A percentile compares a stretch with the other conserved stretches of the same genome.
These are phyloP conservation scores for Hymenoscyphus linearis DNA, from an alignment of 2,329 filamentous ascomycete species.

Conservation along the genomic window DNA sequence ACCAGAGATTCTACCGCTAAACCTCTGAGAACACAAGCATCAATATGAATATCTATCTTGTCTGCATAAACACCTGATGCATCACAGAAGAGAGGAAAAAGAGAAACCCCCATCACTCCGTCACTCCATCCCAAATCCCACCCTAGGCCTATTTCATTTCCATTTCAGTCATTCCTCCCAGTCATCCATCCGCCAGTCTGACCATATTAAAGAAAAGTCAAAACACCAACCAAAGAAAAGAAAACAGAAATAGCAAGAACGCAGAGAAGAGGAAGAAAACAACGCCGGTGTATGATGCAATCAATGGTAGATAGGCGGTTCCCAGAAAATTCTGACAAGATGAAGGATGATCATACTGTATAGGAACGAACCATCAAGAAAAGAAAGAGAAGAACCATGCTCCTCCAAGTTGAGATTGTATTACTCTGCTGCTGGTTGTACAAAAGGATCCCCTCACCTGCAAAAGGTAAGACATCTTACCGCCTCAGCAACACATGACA, in stretches of 20 bases:
- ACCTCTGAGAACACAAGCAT: too few species aligned
- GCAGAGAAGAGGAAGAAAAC: background rate
- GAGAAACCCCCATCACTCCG: too few species aligned
- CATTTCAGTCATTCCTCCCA: too few species aligned
- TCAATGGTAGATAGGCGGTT: background rate
- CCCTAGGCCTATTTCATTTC: too few species aligned
- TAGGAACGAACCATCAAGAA: background rate
- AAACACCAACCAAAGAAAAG: background rate
- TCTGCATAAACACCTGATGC: too few species aligned
- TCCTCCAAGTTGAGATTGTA: conserved; percentile 1
- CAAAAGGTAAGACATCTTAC: background rate
- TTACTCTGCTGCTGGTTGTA: background rate
- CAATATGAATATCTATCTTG: too few species aligned
- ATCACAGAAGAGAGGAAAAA: too few species aligned
- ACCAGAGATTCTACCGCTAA: too few species aligned
- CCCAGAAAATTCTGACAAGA: background rate
- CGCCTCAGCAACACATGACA: background rate
- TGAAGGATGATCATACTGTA: background rate
- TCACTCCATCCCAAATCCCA: too few species aligned
- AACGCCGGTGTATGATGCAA: conserved; percentile 1
- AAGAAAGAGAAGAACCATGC: background rate
- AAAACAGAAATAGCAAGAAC: background rate
- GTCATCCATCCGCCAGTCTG: background rate
- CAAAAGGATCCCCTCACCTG: background rate
- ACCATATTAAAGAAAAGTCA: background rate